Evolutionary conservation across 2,329 filamentous ascomycete genomes (phyloP).

Genomic region (Sporothrix inflata): DNA sequence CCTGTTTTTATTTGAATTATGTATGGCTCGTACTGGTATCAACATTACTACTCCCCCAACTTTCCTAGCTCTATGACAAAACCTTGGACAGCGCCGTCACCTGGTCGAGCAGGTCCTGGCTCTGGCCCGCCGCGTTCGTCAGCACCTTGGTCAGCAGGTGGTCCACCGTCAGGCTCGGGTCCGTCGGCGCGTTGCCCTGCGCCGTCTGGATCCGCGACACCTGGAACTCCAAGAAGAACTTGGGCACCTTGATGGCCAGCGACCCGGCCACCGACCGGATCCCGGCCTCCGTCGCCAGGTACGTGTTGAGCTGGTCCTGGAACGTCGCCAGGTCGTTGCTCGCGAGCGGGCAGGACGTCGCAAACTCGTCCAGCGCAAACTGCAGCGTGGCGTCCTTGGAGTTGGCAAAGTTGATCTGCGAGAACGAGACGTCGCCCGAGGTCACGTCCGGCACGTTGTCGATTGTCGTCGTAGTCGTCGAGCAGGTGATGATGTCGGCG

Average conservation of each 20-base stretch:
- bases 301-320: conserved; percentile 58
- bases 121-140: conserved; percentile 57
- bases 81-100: conserved; percentile 48
- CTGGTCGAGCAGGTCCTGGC: conserved; percentile 54
- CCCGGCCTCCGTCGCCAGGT: conserved; percentile 63
- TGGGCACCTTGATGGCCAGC: conserved; percentile 63
- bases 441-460: conserved; percentile 60
- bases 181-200: conserved; percentile 57
- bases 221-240: conserved; percentile 65
- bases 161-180: conserved; percentile 57
- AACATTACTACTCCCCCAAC: not conserved
- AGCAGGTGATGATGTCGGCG: conserved; percentile 54
- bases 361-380: conserved; percentile 59
- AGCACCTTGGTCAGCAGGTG: conserved; percentile 61
- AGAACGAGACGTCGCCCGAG: conserved; percentile 55
- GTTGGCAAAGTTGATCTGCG: conserved; percentile 58
- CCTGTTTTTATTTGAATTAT: not conserved
- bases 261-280: conserved; percentile 57
- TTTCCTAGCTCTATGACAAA: conserved; percentile 33
- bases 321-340: conserved; percentile 54
- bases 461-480: conserved; percentile 51
- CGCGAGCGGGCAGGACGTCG: conserved; percentile 54
- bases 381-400: conserved; percentile 53
- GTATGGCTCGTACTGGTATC: not conserved
- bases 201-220: conserved; percentile 62